Evolutionary conservation across 176 grass and related monocot genomes (phyloP).

Genomic region (Eragrostis nindensis): DNA sequence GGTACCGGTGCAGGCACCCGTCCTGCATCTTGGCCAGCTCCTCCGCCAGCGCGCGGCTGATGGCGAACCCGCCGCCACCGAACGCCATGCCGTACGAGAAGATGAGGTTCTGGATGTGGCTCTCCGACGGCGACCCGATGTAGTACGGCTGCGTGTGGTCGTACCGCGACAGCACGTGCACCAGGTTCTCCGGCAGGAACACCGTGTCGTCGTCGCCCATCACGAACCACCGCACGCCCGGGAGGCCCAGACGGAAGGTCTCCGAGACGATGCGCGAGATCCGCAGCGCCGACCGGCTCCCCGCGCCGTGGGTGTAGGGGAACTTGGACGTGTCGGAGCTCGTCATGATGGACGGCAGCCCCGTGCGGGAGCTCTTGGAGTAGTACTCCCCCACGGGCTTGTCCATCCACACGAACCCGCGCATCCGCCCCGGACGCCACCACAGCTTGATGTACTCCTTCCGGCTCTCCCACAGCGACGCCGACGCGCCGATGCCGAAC

Average conservation of each 20-base stretch:
- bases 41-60: constrained; percentile 81
- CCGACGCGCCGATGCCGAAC: constrained; percentile 90
- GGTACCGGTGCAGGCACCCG: constrained; percentile 81
- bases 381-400: constrained; percentile 77
- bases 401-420: constrained; percentile 95
- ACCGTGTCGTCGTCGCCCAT: constrained; percentile 99
- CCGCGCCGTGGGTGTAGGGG: constrained; percentile 89
- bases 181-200: constrained; percentile 94
- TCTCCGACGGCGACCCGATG: constrained; percentile 91
- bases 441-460: constrained; percentile 94
- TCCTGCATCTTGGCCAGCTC: constrained; percentile 84
- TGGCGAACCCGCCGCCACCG: constrained; percentile 96
- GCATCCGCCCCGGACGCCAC: constrained; percentile 90
- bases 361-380: constrained; percentile 54
- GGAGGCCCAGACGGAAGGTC: constrained; percentile 71
- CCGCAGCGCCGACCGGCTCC: constrained; percentile 78
- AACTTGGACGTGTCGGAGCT: constrained; percentile 80
- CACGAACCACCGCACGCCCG: constrained; percentile 82
- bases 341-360: constrained; percentile 66
- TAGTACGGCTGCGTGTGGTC: constrained; percentile 91
- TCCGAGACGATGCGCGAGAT: constrained; percentile 94
- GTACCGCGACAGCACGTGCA: constrained; percentile 73
- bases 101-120: constrained; percentile 93
- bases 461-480: constrained; percentile 77
- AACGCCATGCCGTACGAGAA: constrained; percentile 98